Percentiles rank a stretch among this genome's conserved stretches.
phyloP scores from a whole-genome alignment of 108 stramenopile genomes.

The Aurantiochytrium sp. region DNA sequence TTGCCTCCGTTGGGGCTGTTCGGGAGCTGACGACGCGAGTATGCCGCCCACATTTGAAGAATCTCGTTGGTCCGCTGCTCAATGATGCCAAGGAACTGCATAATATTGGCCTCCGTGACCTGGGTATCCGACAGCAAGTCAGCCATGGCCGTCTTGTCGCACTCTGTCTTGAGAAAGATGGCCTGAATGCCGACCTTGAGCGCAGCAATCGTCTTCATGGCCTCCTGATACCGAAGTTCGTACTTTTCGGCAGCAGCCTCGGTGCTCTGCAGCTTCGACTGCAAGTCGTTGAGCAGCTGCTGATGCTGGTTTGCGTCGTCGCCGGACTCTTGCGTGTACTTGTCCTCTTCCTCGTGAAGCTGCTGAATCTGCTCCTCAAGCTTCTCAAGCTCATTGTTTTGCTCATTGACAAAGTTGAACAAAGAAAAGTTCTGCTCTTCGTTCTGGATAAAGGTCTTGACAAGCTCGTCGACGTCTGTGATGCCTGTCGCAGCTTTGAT shows the following conservation, averaged over 20 bases:
- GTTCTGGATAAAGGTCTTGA: conserved; percentile 56
- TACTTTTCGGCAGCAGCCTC: conserved; percentile 57
- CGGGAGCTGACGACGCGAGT: neutral
- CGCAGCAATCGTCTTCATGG: conserved; percentile 49
- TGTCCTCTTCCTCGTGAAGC: conserved; percentile 52
- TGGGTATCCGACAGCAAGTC: conserved; percentile 42
- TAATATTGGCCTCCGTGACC: conserved; percentile 66
- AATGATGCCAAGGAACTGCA: conserved; percentile 63
- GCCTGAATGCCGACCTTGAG: conserved; percentile 56
- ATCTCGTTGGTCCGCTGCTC: conserved; percentile 63
- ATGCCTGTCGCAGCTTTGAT: conserved; percentile 64
- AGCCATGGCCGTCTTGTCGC: conserved; percentile 4
- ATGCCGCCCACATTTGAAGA: conserved; percentile 19
- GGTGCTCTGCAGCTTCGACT: conserved; percentile 45
- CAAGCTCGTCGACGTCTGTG: conserved; percentile 56
- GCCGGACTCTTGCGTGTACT: conserved; percentile 42
- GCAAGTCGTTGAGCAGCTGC: conserved; percentile 55
- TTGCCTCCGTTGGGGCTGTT: neutral
- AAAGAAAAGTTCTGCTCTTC: conserved; percentile 68
- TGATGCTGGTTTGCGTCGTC: conserved; percentile 52
- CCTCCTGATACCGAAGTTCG: conserved; percentile 51
- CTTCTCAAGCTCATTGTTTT: conserved; percentile 62
- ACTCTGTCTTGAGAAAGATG: conserved; percentile 27
- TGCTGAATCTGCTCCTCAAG: conserved; percentile 50
- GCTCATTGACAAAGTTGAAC: conserved; percentile 64